Evolutionary conservation across 306 rosid species (phyloP), one percentile per base, ranked within the genome.

Genomic region (Mimosa pudica): DNA sequence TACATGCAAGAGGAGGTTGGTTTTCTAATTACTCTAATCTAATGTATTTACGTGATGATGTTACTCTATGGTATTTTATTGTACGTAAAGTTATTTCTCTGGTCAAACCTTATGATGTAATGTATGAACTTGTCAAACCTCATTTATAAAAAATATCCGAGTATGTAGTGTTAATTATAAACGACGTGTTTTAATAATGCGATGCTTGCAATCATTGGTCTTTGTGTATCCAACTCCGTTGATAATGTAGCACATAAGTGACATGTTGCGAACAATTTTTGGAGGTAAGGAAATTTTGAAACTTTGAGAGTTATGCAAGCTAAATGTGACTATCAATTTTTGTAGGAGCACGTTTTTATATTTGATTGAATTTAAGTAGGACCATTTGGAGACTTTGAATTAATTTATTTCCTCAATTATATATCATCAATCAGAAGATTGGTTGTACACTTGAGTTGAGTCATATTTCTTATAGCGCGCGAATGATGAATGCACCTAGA

Each of bases 1-100:
- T 87, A 58, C 84, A 93, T 95, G 93, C 93, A 89, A 46, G 96
- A 95, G 16, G 99, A 95, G 99, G 99, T 95, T 81, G 62, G 97
- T 88, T 80, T 42, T 64, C 35, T 65, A 18, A 66, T 74, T 30
- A 65, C 24, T 20, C 16, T 64, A 61, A 24, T 24, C 30, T 24
- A 24, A 24, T 70, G 10, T 63, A 18, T 58, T 14, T 82, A 48
- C 64, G 77, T 32, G 55, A 10, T 14, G 51, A 4, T 71, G 54
- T 75, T 78, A 17, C 74, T 78, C 67, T 81, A 8, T 12, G 12
- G 5, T 8, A 7, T 18, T 8, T 13, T 24, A 11, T 1, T 30
- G 10, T 10, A 30, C 33, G 1, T 61, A 30, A 20, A 61, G 30
- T 61, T 61, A 24, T 24, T 24, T 24, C 14, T 30, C 7, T 60